Conservation (phyloP, 805 yeast species). For the Yamadazyma insecticola region DNA sequence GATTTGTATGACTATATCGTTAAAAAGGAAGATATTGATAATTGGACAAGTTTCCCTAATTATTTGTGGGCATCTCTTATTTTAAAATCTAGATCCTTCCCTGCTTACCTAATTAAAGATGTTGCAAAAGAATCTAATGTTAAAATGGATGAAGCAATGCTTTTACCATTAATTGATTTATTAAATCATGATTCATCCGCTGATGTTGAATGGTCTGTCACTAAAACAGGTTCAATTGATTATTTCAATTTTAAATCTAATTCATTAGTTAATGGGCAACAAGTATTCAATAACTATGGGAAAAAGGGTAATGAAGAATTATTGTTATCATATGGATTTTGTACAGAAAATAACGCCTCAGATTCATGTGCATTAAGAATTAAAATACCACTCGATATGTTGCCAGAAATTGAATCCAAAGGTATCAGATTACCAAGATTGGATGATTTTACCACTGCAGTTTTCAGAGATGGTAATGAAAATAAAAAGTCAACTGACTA, state of each 20-base stretch:
- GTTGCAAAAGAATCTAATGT: conserved; percentile 16
- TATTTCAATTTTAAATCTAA: conserved; percentile 42
- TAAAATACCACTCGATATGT: conserved; percentile 39
- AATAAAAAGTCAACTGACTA: conserved; percentile 5
- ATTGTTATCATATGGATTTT: conserved; percentile 78
- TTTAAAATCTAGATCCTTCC: conserved; percentile 77
- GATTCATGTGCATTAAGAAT: conserved; percentile 60
- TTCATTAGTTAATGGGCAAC: conserved; percentile 31
- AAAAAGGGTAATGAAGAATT: conserved; percentile 83
- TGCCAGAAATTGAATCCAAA: conserved; percentile 24
- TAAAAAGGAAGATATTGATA: conserved; percentile 16
- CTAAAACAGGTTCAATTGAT: conserved; percentile 9
- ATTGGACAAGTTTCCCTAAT: conserved; percentile 63
- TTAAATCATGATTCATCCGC: conserved; percentile 66
- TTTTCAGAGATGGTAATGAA: conserved; percentile 12
- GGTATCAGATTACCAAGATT: conserved; percentile 37
- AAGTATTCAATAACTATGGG: conserved; percentile 80
- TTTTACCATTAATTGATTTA: conserved; percentile 74
- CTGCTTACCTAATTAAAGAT: conserved; percentile 52
- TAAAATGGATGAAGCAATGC: conserved; percentile 51
- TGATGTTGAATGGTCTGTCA: conserved; percentile 58
- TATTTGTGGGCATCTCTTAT: conserved; percentile 75
- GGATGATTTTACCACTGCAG: conserved; percentile 37
- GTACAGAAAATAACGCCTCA: conserved; percentile 49
- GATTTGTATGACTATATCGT: conserved; percentile 28